These are phyloP conservation scores for Cytospora mali DNA, from an alignment of 2,329 filamentous ascomycete species.

Conservation along the genomic window DNA sequence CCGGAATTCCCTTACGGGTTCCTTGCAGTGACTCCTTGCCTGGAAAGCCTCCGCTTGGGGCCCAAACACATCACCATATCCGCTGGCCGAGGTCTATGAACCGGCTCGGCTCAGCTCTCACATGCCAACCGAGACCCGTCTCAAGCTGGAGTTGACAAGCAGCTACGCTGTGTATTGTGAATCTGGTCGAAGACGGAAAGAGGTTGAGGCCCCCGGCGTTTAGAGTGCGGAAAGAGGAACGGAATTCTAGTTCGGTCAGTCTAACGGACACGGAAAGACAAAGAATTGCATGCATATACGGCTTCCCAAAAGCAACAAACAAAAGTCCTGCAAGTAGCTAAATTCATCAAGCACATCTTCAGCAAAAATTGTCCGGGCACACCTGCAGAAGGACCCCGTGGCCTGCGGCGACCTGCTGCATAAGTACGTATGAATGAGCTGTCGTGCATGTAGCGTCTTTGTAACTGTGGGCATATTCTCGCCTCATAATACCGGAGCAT, in stretches of 20 bases:
- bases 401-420: not conserved
- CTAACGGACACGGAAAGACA: not conserved
- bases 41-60: too few relatives aligned
- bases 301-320: not conserved
- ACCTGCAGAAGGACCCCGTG: not conserved
- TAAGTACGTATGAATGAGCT: not conserved
- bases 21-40: not conserved
- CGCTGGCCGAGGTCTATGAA: not conserved
- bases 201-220: not conserved
- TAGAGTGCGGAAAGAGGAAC: too few relatives aligned
- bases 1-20: too few relatives aligned
- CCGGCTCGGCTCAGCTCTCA: not conserved
- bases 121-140: not conserved
- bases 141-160: not conserved
- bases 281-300: not conserved
- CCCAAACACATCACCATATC: not conserved
- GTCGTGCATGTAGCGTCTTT: too few relatives aligned
- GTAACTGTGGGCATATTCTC: too few relatives aligned
- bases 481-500: too few relatives aligned
- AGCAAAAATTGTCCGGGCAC: not conserved
- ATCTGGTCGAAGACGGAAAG: not conserved
- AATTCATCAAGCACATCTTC: too few relatives aligned
- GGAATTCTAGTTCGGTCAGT: not conserved
- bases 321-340: too few relatives aligned
- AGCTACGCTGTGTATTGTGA: not conserved